Base-by-base conservation (phyloP, 208 protist genomes). In the Trypanosoma brucei region DNA sequence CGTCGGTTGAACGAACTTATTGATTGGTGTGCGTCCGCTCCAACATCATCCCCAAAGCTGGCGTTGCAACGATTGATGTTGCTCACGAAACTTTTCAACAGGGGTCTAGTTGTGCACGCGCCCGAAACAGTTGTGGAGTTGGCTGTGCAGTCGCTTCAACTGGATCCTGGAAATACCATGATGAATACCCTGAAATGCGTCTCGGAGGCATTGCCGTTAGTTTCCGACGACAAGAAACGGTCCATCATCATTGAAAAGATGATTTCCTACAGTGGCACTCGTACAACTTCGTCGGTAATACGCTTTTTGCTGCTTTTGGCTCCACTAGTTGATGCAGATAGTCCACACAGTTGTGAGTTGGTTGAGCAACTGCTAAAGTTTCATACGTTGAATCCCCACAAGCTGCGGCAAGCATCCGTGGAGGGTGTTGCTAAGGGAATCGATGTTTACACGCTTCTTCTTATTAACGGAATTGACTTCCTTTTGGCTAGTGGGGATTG, bases 251-350 rank as follows among this genome's bases (percentile, higher is more conserved):
- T 81, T 34, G 61, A 81, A 40, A 68, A 62, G 3, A 65, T 75
- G 38, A 48, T 88, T 14, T 59, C 38, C 11, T 79, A 70, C 55
- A 80, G 59, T 62, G 67, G 62, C 30, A 59, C 55, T 13, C 9
- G 53, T 13, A 69, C 61, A 37, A 54, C 54, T 9, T 59, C 68
- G 3, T 67, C 70, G 6, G 9, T 76, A 7, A 72, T 73, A 14
- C 65, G 72, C 14, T 89, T 88, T 66, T 42, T 83, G 4, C 48
- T 62, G 5, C 53, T 83, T 13, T 59, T 88, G 46, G 65, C 77
- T 0, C 68, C 69, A 2, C 40, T 71, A 3, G 76, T 78, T 2
- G 72, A 66, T 1, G 42, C 65, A 37, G 55, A 75, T 45, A 13
- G 51, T 13, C 56, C 79, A 14, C 39, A 68, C 5, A 68, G 63